These are phyloP conservation scores for Rhodamnia rubescens DNA, from an alignment of 345 rosid species.

Conservation along the genomic window DNA sequence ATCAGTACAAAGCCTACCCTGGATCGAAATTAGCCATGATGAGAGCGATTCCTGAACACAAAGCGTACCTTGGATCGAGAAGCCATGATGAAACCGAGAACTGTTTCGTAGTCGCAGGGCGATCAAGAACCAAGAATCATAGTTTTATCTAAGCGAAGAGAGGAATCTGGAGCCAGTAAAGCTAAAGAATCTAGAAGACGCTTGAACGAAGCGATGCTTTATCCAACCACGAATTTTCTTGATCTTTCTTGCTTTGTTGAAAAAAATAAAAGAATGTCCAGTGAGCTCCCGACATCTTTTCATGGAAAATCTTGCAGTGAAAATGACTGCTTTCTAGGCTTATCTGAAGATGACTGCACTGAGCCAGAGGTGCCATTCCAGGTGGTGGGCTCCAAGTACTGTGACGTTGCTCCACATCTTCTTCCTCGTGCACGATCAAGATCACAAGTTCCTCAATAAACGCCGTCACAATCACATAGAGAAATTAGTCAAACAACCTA, in stretches of 20 bases:
- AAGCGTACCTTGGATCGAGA: not conserved
- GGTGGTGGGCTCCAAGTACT: not conserved
- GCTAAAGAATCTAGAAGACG: not conserved
- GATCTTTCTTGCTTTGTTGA: not conserved
- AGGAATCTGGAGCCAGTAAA: not conserved
- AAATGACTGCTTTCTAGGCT: not conserved
- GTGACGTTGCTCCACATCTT: not conserved
- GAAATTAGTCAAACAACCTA: not conserved
- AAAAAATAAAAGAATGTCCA: not conserved
- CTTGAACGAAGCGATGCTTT: not conserved
- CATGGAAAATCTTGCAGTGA: not conserved
- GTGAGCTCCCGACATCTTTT: not conserved
- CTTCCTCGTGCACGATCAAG: not conserved
- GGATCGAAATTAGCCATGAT: not conserved
- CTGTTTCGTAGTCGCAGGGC: not conserved
- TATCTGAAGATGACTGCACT: not conserved
- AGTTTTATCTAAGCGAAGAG: not conserved
- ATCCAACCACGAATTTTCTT: not conserved
- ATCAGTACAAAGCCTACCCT: not conserved
- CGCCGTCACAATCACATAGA: not conserved
- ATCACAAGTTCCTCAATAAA: not conserved
- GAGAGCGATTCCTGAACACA: not conserved
- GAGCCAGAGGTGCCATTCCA: not conserved
- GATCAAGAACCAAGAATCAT: not conserved
- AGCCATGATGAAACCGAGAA: not conserved